Conservation (phyloP, 441 rosid species). For the Rhodomyrtus psidioides region DNA sequence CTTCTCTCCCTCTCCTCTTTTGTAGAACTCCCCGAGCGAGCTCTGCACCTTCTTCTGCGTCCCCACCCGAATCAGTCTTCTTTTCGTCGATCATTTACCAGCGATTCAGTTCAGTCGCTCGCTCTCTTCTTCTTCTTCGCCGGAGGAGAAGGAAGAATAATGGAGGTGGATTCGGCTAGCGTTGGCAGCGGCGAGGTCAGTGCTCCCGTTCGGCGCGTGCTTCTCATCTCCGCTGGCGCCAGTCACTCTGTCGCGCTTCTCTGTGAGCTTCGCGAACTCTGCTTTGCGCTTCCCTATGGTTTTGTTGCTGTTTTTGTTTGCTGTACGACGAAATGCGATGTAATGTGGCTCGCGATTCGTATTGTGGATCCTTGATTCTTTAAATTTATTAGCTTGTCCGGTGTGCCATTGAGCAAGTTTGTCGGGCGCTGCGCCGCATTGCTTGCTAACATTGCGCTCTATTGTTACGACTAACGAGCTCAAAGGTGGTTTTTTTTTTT, state of each 20-base stretch:
- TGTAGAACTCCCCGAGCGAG: not conserved
- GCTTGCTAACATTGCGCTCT: not conserved
- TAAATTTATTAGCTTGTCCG: not conserved
- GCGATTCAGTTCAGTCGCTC: not conserved
- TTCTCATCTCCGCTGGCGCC: conserved; percentile 93
- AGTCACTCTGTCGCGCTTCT: conserved; percentile 93
- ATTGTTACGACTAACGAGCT: not conserved
- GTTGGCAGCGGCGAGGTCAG: conserved; percentile 17
- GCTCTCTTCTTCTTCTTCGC: not conserved
- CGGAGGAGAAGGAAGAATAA: conserved; percentile 43
- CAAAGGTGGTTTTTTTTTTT: not conserved
- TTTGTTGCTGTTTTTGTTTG: not conserved
- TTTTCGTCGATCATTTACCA: not conserved
- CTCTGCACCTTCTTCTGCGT: not conserved
- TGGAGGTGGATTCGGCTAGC: conserved; percentile 7
- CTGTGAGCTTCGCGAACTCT: conserved; percentile 29
- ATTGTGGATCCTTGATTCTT: not conserved
- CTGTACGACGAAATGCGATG: not conserved
- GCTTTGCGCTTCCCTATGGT: not conserved
- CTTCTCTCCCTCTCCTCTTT: not conserved
- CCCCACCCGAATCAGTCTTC: too few species aligned
- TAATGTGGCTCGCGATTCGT: not conserved
- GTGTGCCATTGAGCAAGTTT: not conserved
- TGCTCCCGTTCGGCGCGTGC: conserved; percentile 44
- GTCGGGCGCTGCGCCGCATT: not conserved